Conservation (phyloP, 179 eudicot species). For the Nepenthes alata region DNA sequence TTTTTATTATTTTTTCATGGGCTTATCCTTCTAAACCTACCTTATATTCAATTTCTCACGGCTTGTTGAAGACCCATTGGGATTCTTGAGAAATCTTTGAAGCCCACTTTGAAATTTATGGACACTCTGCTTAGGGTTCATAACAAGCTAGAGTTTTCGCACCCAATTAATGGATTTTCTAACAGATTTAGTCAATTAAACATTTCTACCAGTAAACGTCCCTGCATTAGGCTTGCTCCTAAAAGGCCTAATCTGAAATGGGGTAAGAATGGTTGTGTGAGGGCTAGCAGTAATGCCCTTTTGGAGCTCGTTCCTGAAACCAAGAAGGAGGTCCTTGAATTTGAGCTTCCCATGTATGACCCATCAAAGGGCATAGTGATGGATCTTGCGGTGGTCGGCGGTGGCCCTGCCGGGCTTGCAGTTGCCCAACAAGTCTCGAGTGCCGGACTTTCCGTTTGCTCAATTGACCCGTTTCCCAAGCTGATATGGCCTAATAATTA, state of each 20-base stretch:
- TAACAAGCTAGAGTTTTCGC: constrained; percentile 63
- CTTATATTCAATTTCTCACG: constrained; percentile 5
- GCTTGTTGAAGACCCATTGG: constrained; percentile 22
- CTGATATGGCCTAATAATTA: constrained; percentile 97
- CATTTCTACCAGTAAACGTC: constrained; percentile 22
- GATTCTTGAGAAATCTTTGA: neutral
- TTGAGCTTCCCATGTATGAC: constrained; percentile 84
- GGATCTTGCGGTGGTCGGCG: constrained; percentile 88
- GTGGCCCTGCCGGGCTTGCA: constrained; percentile 97
- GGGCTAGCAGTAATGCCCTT: constrained; percentile 49
- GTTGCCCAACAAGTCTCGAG: constrained; percentile 93
- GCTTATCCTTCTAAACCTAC: too few species aligned
- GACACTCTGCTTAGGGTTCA: constrained; percentile 67
- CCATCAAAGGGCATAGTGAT: constrained; percentile 60
- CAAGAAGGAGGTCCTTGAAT: constrained; percentile 83
- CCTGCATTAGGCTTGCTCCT: constrained; percentile 20
- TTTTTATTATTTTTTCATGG: too few species aligned
- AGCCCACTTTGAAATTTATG: constrained; percentile 29
- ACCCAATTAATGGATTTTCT: constrained; percentile 46
- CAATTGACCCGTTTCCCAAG: constrained; percentile 81
- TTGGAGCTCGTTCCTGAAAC: constrained; percentile 82
- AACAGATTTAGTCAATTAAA: constrained; percentile 33
- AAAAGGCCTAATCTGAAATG: constrained; percentile 27
- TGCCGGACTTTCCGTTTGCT: constrained; percentile 84
- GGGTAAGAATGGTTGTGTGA: constrained; percentile 24